phyloP scores from a whole-genome alignment of 768 basidiomycete genomes.

The Leccinum variicolor region DNA sequence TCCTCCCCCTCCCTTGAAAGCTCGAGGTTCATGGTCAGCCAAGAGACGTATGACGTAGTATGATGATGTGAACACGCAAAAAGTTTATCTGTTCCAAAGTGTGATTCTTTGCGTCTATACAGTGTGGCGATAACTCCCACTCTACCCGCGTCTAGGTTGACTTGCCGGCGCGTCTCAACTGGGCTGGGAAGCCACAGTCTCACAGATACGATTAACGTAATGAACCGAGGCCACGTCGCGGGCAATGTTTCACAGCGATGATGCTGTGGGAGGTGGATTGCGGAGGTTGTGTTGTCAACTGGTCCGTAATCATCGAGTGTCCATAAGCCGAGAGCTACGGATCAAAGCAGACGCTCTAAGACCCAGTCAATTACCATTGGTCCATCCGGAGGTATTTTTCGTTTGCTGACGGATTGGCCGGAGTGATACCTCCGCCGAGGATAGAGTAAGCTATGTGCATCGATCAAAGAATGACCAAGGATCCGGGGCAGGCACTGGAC shows the following conservation, averaged over 20 bases:
- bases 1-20: neutral
- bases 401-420: neutral
- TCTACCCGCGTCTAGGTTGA: neutral
- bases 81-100: slow-evolving; percentile 3
- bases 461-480: neutral
- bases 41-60: slow-evolving; percentile 6
- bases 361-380: neutral
- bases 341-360: neutral
- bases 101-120: neutral
- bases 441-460: neutral
- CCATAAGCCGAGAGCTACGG: neutral
- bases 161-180: slow-evolving; percentile 10
- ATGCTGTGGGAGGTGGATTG: neutral
- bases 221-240: neutral
- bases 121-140: neutral
- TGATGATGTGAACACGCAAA: neutral
- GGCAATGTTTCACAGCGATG: neutral
- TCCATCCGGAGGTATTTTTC: neutral
- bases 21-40: neutral
- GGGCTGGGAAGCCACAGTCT: neutral
- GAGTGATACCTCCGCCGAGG: neutral
- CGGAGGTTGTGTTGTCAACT: neutral
- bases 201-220: slow-evolving; percentile 13
- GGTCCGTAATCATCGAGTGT: neutral
- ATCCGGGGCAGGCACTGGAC: neutral